Base-by-base conservation (phyloP, 2,329 filamentous ascomycete genomes). In the Metarhizium album region DNA sequence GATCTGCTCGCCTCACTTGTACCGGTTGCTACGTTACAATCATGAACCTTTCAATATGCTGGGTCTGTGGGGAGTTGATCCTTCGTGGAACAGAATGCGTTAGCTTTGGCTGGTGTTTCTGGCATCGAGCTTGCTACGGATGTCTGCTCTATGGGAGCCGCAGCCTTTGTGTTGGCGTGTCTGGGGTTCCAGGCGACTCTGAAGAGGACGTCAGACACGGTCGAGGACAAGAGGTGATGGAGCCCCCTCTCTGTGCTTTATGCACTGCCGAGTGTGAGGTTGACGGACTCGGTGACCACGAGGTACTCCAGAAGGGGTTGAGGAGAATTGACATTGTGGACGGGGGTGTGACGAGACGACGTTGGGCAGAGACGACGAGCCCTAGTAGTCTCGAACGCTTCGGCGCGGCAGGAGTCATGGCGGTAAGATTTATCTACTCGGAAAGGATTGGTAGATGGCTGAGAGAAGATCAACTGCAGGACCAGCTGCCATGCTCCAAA, bases 41-140 rank as follows among this genome's bases (percentile, higher is more conserved):
- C 2, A 60, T 80, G 47, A 69, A 78, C 58, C 67, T 80, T 46
- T 74, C 76, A 53, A 74, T 80, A 48, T 80, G 74, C 61, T 80
- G 67, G 78, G 75, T 74, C 24, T 81, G 78, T 55, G 75, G 77
- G 20, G 75, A 79, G 60, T 62, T 77, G 42, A 70, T 81, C 13
- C 70, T 71, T 35, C 73, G 76, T 24, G 74, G 69, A 0, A 72
- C 76, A 23, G 76, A 80, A 52, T 75, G 74, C 54, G 74, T 80
- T 40, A 79, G 75, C 55, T 67, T 80, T n/a, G 76, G 76, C 0
- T 80, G 74, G 77, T 79, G 75, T 57, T 81, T 81, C 59, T 81
- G 76, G 78, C 78, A 81, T 58, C 67, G 69, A 38, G 67, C 62
- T 1, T 81, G 76, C 59, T 81, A 78, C 60, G 76, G 77, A 16